Evolutionary conservation across 2,329 filamentous ascomycete genomes (phyloP), one percentile per base, ranked within the genome.

Genomic region (Fusarium sulawesiense): DNA sequence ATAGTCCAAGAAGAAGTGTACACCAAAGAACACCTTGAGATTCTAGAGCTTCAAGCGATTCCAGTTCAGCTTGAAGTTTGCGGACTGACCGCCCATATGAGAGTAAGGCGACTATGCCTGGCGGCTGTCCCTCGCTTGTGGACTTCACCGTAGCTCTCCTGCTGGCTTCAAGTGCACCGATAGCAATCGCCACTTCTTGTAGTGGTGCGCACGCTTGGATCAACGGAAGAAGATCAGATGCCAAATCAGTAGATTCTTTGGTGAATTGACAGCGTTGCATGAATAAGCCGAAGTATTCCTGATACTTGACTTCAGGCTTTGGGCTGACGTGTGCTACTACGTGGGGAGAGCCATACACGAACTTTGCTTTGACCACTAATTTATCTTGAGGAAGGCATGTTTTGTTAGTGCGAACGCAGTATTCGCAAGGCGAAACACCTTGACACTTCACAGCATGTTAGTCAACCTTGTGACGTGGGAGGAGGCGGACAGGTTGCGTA

Each of bases 111-210:
- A 66, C 9, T 12, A 40, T 29, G 3, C 60, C 40, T 0, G 68
- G 64, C 2, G 57, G 37, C 6, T 20, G 18, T 2, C 20, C 20
- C 0, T 34, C 12, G 14, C 18, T 0, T 1, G 10, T n/a, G 9
- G 21, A 56, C 4, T 50, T 48, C 2, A 66, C 42, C 1, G 42
- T 60, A 2, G 56, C 58, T 4, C 56, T 27, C 4, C 76, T 66
- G 34, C 74, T 75, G 2, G 71, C 70, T 23, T 76, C 72, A 2
- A 77, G 56, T 1, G 76, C 76, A 1, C 76, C 76, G 30, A 78
- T 74, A 0, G 76, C 75, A 3, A 71, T 34, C 0, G 67, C 64
- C 4, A 73, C 29, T 25, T 75, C 56, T 27, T 44, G 56, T 7
- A 78, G 61, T 0, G 71, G 46, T 1, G 49, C 18, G 0, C 68